These are phyloP conservation scores for Zymoseptoria ardabiliae DNA, from an alignment of 2,329 filamentous ascomycete species.

Conservation along the genomic window DNA sequence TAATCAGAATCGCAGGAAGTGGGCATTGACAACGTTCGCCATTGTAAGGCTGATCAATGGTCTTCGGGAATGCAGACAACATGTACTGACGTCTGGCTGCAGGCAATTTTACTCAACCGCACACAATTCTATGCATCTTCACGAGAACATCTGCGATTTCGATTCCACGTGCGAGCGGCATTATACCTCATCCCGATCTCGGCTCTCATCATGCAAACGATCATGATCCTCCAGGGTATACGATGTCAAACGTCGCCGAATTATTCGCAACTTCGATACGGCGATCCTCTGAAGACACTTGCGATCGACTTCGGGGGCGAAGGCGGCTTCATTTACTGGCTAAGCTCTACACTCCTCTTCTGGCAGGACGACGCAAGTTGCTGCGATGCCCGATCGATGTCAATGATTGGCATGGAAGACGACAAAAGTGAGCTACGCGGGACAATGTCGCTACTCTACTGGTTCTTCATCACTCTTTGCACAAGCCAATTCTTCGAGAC, in stretches of 20 bases:
- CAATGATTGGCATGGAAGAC: slow-evolving; percentile 42
- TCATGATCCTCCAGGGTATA: slow-evolving; percentile 70
- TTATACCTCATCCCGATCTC: slow-evolving; percentile 65
- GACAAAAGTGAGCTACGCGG: slow-evolving; percentile 54
- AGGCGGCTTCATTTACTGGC: slow-evolving; percentile 61
- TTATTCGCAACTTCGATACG: slow-evolving; percentile 41
- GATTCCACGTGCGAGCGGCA: slow-evolving; percentile 62
- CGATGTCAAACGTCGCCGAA: slow-evolving; percentile 71
- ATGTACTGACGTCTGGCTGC: slow-evolving; percentile 3
- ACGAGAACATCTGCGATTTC: slow-evolving; percentile 67
- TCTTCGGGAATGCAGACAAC: background rate
- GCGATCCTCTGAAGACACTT: slow-evolving; percentile 35
- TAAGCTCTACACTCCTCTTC: slow-evolving; percentile 66
- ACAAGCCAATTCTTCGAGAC: slow-evolving; percentile 84
- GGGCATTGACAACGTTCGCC: slow-evolving; percentile 81
- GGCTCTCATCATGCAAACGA: slow-evolving; percentile 61
- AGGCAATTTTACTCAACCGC: slow-evolving; percentile 80
- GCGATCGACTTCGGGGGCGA: slow-evolving; percentile 47
- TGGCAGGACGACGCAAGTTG: slow-evolving; percentile 68
- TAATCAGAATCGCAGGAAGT: slow-evolving; percentile 39
- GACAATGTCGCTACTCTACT: slow-evolving; percentile 70
- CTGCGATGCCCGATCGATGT: slow-evolving; percentile 70
- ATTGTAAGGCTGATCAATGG: slow-evolving; percentile 46
- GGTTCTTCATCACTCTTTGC: slow-evolving; percentile 61
- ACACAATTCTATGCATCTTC: slow-evolving; percentile 92